A percentile compares a stretch with the other conserved stretches of the same genome.
Evolutionary conservation across 257 asterid species (phyloP).

Genomic region (Nicotiana knightiana): DNA sequence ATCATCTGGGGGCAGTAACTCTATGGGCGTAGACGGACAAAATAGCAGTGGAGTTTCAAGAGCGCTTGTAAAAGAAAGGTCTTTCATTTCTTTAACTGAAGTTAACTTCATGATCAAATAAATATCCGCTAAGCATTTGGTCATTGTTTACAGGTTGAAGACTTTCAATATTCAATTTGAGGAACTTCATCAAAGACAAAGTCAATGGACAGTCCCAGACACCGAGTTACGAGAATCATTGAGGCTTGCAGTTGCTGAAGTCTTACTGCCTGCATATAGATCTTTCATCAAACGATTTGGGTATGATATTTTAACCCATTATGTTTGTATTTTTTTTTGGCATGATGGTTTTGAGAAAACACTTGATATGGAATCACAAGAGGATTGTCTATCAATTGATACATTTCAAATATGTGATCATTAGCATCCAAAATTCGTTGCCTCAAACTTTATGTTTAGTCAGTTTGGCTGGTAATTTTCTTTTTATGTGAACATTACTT

Average conservation of each 20-base stretch:
- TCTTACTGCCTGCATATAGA: constrained; percentile 90
- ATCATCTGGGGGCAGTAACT: constrained; percentile 87
- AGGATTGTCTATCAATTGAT: neutral
- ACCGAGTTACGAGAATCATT: constrained; percentile 89
- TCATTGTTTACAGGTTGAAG: constrained; percentile 54
- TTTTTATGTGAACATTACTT: neutral
- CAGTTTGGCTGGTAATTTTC: neutral
- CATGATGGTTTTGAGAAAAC: neutral
- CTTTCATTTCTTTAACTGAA: constrained; percentile 3
- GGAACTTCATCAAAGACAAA: constrained; percentile 97
- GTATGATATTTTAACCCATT: constrained; percentile 30
- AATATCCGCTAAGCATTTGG: neutral
- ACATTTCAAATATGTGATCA: neutral
- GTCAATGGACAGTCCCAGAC: constrained; percentile 99
- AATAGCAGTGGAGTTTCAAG: constrained; percentile 94
- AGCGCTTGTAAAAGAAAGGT: constrained; percentile 86
- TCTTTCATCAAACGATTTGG: constrained; percentile 91
- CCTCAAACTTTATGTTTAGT: neutral
- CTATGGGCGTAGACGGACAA: constrained; percentile 73
- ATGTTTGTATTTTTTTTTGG: neutral
- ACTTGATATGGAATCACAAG: neutral
- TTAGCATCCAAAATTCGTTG: neutral
- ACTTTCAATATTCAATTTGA: constrained; percentile 85
- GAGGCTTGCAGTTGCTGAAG: constrained; percentile 97
- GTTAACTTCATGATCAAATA: neutral